Base-by-base conservation (phyloP, 371 early-diverging fungal species). In the Rhizomucor pusillus region DNA sequence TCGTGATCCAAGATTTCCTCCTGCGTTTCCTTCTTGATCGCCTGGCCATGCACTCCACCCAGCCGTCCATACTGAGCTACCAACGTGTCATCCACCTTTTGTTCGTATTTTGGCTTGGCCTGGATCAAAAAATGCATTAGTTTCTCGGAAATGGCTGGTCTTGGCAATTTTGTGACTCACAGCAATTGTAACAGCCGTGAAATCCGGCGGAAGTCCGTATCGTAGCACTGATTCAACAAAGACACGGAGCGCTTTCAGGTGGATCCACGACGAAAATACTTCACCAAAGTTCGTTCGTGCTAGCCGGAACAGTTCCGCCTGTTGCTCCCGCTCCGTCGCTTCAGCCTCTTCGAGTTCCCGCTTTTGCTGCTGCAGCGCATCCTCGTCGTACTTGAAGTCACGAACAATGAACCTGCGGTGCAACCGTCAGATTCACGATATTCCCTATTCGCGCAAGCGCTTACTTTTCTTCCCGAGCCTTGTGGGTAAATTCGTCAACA, bases 171-270 rank as follows among this genome's bases (percentile, higher is more conserved):
- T 0, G 14, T 14, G 6, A 40, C 59, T 25, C 47, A 90, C 90
- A 69, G 84, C 84, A 55, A 97, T 81, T 9, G 90, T 65, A 59
- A 90, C 87, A 2, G 95, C 82, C 55, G 90, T 81, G 66, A 95
- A 98, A 63, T 97, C 92, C 18, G 97, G 93, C 20, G 99, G 96
- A 18, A 97, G 79, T 20, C 99, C 99, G 66, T 97, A 97, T 50
- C 98, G 92, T 63, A 98, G 73, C 0, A 98, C 86, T n/a, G 93
- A 92, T 67, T 98, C 99, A 25, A 95, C 95, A 80, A 92, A 95
- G 29, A 93, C 85, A 7, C 98, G 86, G 41, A 98, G 71, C 0
- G 90, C 90, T 73, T 97, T 98, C 56, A 95, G 64, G 59, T 98
- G 99, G 33, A 94, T 74, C 94, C 94, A 97, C 43, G 90, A 83